Evolutionary conservation across 1,139 yeast genomes (phyloP).

Genomic region (Hansenula sp.): DNA sequence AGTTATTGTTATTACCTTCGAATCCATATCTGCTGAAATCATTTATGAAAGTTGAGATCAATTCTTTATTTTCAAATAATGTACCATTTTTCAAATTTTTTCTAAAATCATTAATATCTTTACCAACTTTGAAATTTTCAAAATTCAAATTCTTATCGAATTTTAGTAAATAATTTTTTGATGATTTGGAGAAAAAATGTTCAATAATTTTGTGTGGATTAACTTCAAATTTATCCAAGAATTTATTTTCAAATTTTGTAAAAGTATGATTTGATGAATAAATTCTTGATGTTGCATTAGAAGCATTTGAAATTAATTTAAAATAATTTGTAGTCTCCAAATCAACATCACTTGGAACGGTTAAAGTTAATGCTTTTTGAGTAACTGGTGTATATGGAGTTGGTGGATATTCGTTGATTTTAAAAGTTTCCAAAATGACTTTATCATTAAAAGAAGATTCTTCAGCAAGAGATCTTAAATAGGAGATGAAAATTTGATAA

Average conservation of each 20-base stretch:
- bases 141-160: conserved; percentile 27
- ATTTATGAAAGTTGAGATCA: conserved; percentile 29
- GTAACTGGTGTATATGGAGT: conserved; percentile 25
- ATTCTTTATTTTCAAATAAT: conserved; percentile 20
- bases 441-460: conserved; percentile 27
- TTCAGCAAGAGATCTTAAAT: conserved; percentile 26
- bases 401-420: conserved; percentile 28
- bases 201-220: conserved; percentile 29
- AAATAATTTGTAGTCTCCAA: conserved; percentile 23
- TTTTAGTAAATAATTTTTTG: conserved; percentile 27
- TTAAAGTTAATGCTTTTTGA: conserved; percentile 28
- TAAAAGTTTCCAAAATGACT: conserved; percentile 26
- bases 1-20: conserved; percentile 17
- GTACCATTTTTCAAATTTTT: conserved; percentile 22
- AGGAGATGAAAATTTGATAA: conserved; percentile 27
- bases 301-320: conserved; percentile 27
- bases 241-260: conserved; percentile 29
- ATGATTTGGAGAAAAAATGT: conserved; percentile 29
- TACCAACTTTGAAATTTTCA: conserved; percentile 23
- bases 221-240: conserved; percentile 29
- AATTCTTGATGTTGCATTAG: conserved; percentile 30
- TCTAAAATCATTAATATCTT: conserved; percentile 19
- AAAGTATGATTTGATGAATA: conserved; percentile 30
- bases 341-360: conserved; percentile 25
- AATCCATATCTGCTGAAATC: conserved; percentile 30